Evolutionary conservation across 495 filamentous ascomycete genomes (phyloP).

Genomic region (Trichoderma parareesei): DNA sequence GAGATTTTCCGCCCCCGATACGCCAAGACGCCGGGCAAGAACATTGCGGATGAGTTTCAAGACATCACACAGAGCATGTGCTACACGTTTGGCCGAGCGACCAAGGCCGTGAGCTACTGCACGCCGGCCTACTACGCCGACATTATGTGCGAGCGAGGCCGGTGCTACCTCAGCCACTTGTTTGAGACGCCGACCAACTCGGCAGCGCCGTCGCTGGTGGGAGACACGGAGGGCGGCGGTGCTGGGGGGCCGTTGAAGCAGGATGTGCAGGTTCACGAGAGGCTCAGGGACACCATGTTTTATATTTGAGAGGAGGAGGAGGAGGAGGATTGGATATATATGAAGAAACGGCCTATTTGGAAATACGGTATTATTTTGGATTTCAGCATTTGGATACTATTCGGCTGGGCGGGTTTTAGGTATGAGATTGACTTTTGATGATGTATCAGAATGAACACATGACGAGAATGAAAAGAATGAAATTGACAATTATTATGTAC

Average conservation of each 20-base stretch:
- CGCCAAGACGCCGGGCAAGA: conserved; percentile 24
- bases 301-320: conserved; percentile 41
- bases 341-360: neutral
- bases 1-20: conserved; percentile 50
- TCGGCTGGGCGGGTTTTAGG: no score
- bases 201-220: conserved; percentile 21
- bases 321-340: neutral
- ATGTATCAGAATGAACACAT: no score
- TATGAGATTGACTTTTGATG: no score
- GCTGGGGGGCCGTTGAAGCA: conserved; percentile 10
- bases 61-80: conserved; percentile 66
- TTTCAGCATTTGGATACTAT: no score
- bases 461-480: no score
- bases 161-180: conserved; percentile 48
- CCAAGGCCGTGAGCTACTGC: conserved; percentile 69
- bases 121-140: conserved; percentile 82
- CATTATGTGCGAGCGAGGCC: conserved; percentile 59
- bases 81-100: conserved; percentile 71
- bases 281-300: conserved; percentile 52
- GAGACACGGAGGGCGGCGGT: conserved; percentile 16
- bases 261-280: conserved; percentile 31
- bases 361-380: no score
- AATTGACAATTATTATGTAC: no score
- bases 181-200: conserved; percentile 27
- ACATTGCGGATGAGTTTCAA: conserved; percentile 53